Conservation (phyloP, 345 rosid genomes). For the Hibiscus trionum region DNA sequence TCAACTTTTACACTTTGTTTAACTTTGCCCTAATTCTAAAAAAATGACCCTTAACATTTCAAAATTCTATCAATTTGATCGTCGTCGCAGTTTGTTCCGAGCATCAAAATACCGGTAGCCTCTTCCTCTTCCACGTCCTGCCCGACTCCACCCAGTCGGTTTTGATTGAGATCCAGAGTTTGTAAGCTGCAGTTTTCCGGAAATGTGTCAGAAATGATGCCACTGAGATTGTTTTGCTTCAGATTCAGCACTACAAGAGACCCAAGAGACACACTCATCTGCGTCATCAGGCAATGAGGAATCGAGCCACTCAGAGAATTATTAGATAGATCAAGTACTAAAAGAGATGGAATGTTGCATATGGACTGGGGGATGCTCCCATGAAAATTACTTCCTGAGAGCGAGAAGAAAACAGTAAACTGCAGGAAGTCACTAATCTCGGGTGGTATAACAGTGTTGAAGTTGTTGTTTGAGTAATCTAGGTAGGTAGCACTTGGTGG, state of each 20-base stretch:
- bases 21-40: too few species aligned
- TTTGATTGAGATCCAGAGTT: slow-evolving; percentile 31
- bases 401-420: slow-evolving; percentile 1
- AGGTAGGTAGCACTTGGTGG: slow-evolving; percentile 5
- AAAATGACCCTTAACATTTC: too few species aligned
- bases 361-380: slow-evolving; percentile 31
- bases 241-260: slow-evolving; percentile 10
- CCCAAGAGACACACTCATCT: background rate
- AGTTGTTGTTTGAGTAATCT: slow-evolving; percentile 29
- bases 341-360: slow-evolving; percentile 15
- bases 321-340: slow-evolving; percentile 32
- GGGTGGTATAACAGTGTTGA: slow-evolving; percentile 11
- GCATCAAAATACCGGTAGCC: too few species aligned
- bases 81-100: too few species aligned
- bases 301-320: slow-evolving; percentile 29
- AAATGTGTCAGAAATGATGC: slow-evolving; percentile 12
- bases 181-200: slow-evolving; percentile 7
- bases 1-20: too few species aligned
- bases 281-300: slow-evolving; percentile 20
- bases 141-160: slow-evolving; percentile 25
- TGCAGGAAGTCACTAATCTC: slow-evolving; percentile 14
- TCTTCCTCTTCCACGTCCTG: too few species aligned
- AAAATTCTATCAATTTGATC: too few species aligned
- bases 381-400: slow-evolving; percentile 18
- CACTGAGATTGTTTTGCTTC: background rate